A percentile compares a stretch with the other conserved stretches of the same genome.
Evolutionary conservation across 805 yeast species (phyloP).

Genomic region (Vanderwaltozyma polyspora): DNA sequence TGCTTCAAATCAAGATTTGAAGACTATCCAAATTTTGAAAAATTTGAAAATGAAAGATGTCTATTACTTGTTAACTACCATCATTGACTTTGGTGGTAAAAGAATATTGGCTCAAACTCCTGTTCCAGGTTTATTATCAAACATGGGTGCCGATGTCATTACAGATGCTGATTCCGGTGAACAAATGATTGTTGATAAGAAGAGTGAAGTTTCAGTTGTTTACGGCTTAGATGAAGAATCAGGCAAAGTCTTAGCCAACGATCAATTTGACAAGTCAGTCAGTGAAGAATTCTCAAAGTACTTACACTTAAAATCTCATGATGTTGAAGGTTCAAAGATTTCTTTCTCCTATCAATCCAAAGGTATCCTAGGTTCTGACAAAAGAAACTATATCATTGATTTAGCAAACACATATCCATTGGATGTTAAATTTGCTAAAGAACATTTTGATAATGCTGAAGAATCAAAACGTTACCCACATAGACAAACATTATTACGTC

Average conservation of each 20-base stretch:
- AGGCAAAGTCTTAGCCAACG: constrained; percentile 37
- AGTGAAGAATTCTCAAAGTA: constrained; percentile 50
- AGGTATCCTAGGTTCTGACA: constrained; percentile 79
- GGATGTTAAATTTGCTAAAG: constrained; percentile 66
- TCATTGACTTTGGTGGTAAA: constrained; percentile 83
- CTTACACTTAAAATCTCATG: constrained; percentile 68
- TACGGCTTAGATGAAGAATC: constrained; percentile 68
- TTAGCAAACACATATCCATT: constrained; percentile 74
- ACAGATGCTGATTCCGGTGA: constrained; percentile 33
- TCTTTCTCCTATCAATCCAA: constrained; percentile 69
- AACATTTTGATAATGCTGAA: constrained; percentile 34
- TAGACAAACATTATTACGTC: constrained; percentile 63
- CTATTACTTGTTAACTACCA: constrained; percentile 65
- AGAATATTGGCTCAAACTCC: constrained; percentile 89
- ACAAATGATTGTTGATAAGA: constrained; percentile 29
- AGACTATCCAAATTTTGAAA: constrained; percentile 58
- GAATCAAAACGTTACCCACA: constrained; percentile 61
- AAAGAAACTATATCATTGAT: constrained; percentile 75
- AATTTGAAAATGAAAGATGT: constrained; percentile 52
- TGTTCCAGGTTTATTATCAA: constrained; percentile 64
- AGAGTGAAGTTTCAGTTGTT: constrained; percentile 38
- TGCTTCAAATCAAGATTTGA: constrained; percentile 67
- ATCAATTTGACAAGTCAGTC: constrained; percentile 45
- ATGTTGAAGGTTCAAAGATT: constrained; percentile 37
- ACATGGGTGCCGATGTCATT: constrained; percentile 29